Evolutionary conservation across 305 asterid species (phyloP).

Genomic region (Rubia tinctorum): DNA sequence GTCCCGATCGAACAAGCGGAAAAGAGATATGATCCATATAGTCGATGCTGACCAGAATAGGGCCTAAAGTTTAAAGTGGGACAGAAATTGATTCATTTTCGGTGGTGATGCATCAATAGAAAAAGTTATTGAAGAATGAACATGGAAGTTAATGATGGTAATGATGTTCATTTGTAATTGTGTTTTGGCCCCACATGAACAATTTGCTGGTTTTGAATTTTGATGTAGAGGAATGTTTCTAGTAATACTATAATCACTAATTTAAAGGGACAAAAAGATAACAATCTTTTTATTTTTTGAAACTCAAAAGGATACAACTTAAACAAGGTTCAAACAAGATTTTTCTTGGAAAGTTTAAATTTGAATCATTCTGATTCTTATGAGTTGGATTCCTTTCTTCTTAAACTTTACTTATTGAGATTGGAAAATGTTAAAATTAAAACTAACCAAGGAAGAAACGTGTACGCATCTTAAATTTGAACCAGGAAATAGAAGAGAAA

Average conservation of each 20-base stretch:
- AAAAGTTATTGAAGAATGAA: not conserved
- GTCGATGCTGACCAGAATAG: not conserved
- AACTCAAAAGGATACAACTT: too few species aligned
- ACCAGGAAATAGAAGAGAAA: too few species aligned
- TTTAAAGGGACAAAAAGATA: not conserved
- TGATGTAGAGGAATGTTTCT: not conserved
- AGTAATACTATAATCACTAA: not conserved
- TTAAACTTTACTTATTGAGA: not conserved
- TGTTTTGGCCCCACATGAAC: constrained; percentile 1
- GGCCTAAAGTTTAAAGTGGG: not conserved
- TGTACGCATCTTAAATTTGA: not conserved
- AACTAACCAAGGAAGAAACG: not conserved
- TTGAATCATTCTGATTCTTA: too few species aligned
- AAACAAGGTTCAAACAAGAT: not conserved
- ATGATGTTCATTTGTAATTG: constrained; percentile 14
- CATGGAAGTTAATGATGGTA: not conserved
- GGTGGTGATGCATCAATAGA: not conserved
- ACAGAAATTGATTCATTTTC: not conserved
- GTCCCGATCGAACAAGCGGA: not conserved
- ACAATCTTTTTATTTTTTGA: too few species aligned
- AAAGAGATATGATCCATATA: not conserved
- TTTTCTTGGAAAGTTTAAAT: too few species aligned
- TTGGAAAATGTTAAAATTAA: not conserved
- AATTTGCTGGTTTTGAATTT: constrained; percentile 1
- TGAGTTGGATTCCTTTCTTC: not conserved